These are phyloP conservation scores for Cucurbita argyrosperma DNA, from an alignment of 306 rosid species.

Conservation along the genomic window DNA sequence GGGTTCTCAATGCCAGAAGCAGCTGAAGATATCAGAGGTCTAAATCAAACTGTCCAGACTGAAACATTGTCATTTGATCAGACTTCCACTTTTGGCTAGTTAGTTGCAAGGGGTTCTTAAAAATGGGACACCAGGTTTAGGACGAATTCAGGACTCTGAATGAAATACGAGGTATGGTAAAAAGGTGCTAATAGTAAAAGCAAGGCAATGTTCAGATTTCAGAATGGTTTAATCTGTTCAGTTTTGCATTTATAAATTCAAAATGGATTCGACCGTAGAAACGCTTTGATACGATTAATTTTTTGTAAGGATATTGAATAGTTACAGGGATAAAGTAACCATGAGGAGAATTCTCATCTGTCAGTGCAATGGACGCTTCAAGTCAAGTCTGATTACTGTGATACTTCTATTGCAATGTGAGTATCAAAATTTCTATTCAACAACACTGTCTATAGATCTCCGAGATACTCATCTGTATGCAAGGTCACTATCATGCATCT, in stretches of 20 bases:
- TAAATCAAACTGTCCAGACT: conserved; percentile 32
- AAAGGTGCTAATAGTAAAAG: neutral
- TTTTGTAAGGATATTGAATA: too few species aligned
- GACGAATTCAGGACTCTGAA: conserved; percentile 3
- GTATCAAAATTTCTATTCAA: neutral
- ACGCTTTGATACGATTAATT: too few species aligned
- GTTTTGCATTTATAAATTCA: neutral
- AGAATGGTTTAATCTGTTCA: neutral
- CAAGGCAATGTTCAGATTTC: neutral
- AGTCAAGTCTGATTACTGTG: neutral
- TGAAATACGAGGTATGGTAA: conserved; percentile 46
- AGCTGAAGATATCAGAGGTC: conserved; percentile 87
- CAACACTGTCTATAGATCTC: neutral
- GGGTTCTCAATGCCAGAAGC: conserved; percentile 59
- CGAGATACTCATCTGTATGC: neutral
- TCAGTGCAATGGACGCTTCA: neutral
- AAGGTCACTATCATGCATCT: neutral
- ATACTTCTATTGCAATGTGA: neutral
- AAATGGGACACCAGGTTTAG: conserved; percentile 18
- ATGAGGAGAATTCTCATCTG: neutral
- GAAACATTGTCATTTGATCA: conserved; percentile 30
- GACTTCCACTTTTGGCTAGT: conserved; percentile 23
- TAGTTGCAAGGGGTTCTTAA: conserved; percentile 28
- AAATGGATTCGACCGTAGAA: too few species aligned
- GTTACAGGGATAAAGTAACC: too few species aligned